A percentile compares a stretch with the other conserved stretches of the same genome.
Evolutionary conservation across 352 stramenopile species (phyloP).

Genomic region (Thraustochytrium sp.): DNA sequence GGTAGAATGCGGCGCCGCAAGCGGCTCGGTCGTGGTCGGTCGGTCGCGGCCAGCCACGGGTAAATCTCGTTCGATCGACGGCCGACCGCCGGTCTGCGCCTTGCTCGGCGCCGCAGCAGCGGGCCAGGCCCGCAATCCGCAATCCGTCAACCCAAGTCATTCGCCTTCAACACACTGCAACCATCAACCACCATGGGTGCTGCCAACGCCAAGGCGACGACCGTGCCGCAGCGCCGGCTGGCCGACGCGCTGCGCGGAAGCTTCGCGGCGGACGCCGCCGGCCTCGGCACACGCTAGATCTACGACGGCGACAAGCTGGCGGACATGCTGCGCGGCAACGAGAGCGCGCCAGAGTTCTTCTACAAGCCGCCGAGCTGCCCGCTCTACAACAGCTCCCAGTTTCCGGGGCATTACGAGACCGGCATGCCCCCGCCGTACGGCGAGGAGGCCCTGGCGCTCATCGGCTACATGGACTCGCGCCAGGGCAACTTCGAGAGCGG

Average conservation of each 20-base stretch:
- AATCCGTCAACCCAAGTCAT: too few species aligned
- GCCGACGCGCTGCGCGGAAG: not conserved
- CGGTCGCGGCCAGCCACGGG: too few species aligned
- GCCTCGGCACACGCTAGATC: conserved; percentile 26
- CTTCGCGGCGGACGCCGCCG: conserved; percentile 6
- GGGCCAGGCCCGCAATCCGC: too few species aligned
- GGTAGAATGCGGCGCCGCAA: too few species aligned
- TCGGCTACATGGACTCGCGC: not conserved
- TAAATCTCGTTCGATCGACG: too few species aligned
- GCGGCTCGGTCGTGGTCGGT: too few species aligned
- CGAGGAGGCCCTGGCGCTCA: conserved; percentile 1
- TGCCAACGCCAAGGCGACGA: not conserved
- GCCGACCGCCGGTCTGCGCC: too few species aligned
- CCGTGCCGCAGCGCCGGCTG: not conserved
- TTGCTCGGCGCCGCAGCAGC: too few species aligned
- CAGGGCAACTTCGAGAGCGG: not conserved
- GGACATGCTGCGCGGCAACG: not conserved
- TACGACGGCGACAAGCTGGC: conserved; percentile 1
- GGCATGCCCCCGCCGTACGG: not conserved
- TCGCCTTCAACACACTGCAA: too few species aligned
- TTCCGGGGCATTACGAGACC: not conserved
- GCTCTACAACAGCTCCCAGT: not conserved
- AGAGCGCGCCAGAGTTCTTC: conserved; percentile 2
- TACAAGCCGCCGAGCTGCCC: conserved; percentile 23
- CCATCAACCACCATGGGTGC: not conserved